Base-by-base conservation (phyloP, 305 asterid genomes). In the Nicotiana rustica region DNA sequence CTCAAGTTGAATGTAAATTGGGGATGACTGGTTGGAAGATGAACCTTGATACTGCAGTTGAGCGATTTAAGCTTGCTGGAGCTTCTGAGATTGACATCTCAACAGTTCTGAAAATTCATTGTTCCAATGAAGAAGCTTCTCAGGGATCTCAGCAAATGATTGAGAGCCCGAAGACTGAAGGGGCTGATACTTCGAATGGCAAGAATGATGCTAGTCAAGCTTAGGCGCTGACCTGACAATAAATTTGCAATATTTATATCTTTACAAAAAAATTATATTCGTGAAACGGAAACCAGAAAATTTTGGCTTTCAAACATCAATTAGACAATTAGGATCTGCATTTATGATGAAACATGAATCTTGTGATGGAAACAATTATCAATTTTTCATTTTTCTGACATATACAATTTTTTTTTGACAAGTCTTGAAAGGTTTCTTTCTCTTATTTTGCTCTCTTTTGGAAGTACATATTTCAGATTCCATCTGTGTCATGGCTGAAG, bases 11-110 rank as follows among this genome's bases (percentile, higher is more conserved):
- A 76, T 93, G 94, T 78, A 95, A 90, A 77, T 78, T 95, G 89
- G 90, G 91, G 2, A 81, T 92, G 89, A 60, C 86, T 77, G 97
- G 94, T 71, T 96, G 98, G 98, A 87, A 92, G 85, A 86, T 89
- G 88, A 92, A 95, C 86, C 88, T 95, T 33, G 98, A 95, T 80
- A 92, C 86, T 84, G 97, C 98, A 5, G 95, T 92, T 3, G 95
- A 91, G 82, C 85, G 96, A 41, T 96, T 96, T 84, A 93, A 91
- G 86, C 98, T 92, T 78, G 99, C 99, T 21, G 99, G 99, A 68
- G 98, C 99, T 85, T 96, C 98, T 65, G 98, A 95, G 80, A 84
- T 92, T 2, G 99, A 96, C 62, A 92, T 96, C 71, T 88, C 92
- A 6, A 87, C 97, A 0, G 95, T 95, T 83, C 82, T 92, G 66